Base-by-base conservation (phyloP, 2,329 filamentous ascomycete species). In the Sclerotinia spermophila region DNA sequence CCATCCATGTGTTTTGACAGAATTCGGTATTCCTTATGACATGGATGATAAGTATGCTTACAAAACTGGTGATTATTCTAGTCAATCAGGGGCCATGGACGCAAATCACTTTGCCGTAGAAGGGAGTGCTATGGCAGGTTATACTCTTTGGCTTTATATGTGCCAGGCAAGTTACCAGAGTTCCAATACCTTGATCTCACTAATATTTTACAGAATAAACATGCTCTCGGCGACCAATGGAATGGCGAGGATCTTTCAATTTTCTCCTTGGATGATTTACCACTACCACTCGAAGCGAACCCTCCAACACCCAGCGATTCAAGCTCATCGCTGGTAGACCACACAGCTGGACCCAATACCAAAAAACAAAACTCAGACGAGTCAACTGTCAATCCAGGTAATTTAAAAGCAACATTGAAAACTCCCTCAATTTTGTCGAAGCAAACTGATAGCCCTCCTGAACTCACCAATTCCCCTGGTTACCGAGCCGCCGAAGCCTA, bases 41-140 rank as follows among this genome's bases (percentile, higher is more conserved):
- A 98, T 99, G 96, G 95, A 99, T 78, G 90, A 97, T 75, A 94
- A 97, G 81, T 86, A 96, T 78, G 96, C 96, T 1, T 99, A 99
- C 82, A 92, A 93, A 81, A 97, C 93, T 8, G 96, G 96, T 11
- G 92, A 99, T 80, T 99, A 97, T 81, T 91, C 92, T 59, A 97
- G 93, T 77, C 96, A 99, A 80, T 92, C 91, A 45, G 89, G 92
- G 2, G 96, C 96, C 10, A 90, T 99, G 84, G 96, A 99, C 81
- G 96, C 96, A 68, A 99, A 98, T 79, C 93, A 97, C 79, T 99
- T 90, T 82, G 96, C 92, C 0, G 85, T 97, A 0, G 96, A 99
- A 82, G 93, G 92, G 0, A 91, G 93, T 48, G 84, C 87, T 21
- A 88, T 93, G 71, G 94, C 94, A 74, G 96, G 95, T 0, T 96